Conservation (phyloP, 148 eudicot genomes). For the Cornus suecica region DNA sequence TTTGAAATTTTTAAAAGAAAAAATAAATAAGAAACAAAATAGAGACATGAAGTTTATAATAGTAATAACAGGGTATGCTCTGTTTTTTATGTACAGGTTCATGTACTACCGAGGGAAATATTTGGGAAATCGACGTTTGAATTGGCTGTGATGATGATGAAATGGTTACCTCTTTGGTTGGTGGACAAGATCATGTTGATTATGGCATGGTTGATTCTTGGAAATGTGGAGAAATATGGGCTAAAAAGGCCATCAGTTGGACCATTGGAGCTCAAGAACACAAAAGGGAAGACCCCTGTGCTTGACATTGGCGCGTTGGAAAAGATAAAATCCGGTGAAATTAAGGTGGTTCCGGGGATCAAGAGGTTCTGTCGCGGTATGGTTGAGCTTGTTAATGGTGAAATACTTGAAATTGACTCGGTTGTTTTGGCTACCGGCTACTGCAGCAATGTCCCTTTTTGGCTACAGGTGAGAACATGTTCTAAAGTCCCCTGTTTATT, state of each 20-base stretch:
- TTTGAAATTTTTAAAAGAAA: too few relatives aligned
- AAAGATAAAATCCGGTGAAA: slow-evolving; percentile 59
- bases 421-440: slow-evolving; percentile 86
- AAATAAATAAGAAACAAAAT: too few relatives aligned
- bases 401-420: slow-evolving; percentile 48
- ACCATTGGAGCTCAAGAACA: slow-evolving; percentile 74
- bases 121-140: slow-evolving; percentile 76
- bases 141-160: slow-evolving; percentile 55
- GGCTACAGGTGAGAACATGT: slow-evolving; percentile 73
- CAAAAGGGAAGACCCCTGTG: slow-evolving; percentile 79
- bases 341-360: slow-evolving; percentile 69
- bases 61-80: not conserved
- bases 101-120: slow-evolving; percentile 77
- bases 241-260: slow-evolving; percentile 65
- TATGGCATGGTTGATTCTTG: slow-evolving; percentile 66
- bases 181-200: slow-evolving; percentile 66
- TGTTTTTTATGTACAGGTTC: slow-evolving; percentile 46
- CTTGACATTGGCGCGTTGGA: slow-evolving; percentile 73
- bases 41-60: not conserved
- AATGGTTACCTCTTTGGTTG: slow-evolving; percentile 83
- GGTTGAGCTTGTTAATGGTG: slow-evolving; percentile 60
- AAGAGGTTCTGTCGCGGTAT: slow-evolving; percentile 34
- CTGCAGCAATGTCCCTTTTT: slow-evolving; percentile 83
- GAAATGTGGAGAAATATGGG: slow-evolving; percentile 53
- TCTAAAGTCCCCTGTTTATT: slow-evolving; percentile 23